Evolutionary conservation across 257 asterid genomes (phyloP), one percentile per base, ranked within the genome.

Genomic region (Solanum tarijense): DNA sequence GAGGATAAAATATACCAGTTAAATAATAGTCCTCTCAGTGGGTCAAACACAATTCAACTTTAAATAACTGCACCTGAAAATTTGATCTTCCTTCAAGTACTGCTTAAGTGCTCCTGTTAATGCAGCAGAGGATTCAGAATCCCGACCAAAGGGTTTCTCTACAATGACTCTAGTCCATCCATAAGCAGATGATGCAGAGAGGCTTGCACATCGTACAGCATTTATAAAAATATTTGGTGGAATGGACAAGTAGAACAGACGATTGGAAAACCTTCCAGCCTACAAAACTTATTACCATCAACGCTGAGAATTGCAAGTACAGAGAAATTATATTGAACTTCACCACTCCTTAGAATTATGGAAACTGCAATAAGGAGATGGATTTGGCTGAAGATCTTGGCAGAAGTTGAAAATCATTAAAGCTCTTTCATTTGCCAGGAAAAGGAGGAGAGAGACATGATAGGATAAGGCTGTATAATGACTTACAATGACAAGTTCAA

Each of bases 141-240:
- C 99, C 69, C 98, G 92, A 31, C 99, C 99, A 93, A 97, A 97
- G 78, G 99, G 99, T 92, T 97, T 97, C 94, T 97, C 99, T 18
- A 97, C 98, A 83, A 97, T 97, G 91, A 97, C 98, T 90, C 99
- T 91, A 29, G 98, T 97, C 98, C 98, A 97, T 82, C 99, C 99
- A 89, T 90, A 91, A 69, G 93, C 88, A 58, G 98, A 89, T 76
- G 99, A 95, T 66, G 99, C 98, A 74, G 98, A 96, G 87, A 90
- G 88, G 87, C 98, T 97, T 8, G 98, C 99, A 90, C 98, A 93
- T 91, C 92, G 94, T 88, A 96, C 99, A 66, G 98, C 99, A 83
- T 93, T 92, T 35, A 94, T 91, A 83, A 97, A 97, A 89, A 97
- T 95, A 91, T 96, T 97, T 87, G 99, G 99, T 39, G 99, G 99